Base-by-base conservation (phyloP, 768 basidiomycete genomes). In the Kwoniella dendrophila region DNA sequence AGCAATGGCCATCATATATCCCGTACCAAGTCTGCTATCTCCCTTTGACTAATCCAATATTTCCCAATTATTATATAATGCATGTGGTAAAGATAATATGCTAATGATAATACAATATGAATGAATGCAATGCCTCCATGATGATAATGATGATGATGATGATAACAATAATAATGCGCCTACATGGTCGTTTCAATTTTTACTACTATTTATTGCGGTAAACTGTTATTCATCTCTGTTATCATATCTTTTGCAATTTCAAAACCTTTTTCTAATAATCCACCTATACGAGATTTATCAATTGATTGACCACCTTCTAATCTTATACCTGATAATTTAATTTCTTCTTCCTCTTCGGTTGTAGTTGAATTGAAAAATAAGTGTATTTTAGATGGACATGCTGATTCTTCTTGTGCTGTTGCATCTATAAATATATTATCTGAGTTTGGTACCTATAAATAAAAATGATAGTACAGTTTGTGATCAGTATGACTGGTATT, bases 381-480 rank as follows among this genome's bases (percentile, higher is more conserved):
- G 33, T 76, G 71, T 3, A 79, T 43, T 29, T 70, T 52, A 38
- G 75, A 73, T 22, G 78, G 74, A 62, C 78, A 79, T 8, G 78
- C 74, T 4, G 70, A 36, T 58, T 79, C 78, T 63, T 79, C 78
- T 57, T 71, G 71, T 1, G 63, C 49, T 1, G 71, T 69, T 0
- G 78, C 76, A 48, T 79, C 78, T 27, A 79, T 45, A 64, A 79
- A 79, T 27, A 71, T 54, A 4, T 59, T 54, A 11, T 59, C 34
- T 20, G 57, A 61, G 4, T 64, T 61, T 16, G 75, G 77, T 7
- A 77, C 64, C 77, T 78, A 41, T 29, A 26, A 16, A 14, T 22
- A 14, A 14, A 29, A 24, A 48, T 4, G 7, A 43, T 8, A 22
- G 27, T 18, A 8, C 18, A 11, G 29, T 24, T 20, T 24, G 10